These are phyloP conservation scores for Carpediemonas membranifera DNA, from an alignment of 78 protist genomes.

Conservation along the genomic window DNA sequence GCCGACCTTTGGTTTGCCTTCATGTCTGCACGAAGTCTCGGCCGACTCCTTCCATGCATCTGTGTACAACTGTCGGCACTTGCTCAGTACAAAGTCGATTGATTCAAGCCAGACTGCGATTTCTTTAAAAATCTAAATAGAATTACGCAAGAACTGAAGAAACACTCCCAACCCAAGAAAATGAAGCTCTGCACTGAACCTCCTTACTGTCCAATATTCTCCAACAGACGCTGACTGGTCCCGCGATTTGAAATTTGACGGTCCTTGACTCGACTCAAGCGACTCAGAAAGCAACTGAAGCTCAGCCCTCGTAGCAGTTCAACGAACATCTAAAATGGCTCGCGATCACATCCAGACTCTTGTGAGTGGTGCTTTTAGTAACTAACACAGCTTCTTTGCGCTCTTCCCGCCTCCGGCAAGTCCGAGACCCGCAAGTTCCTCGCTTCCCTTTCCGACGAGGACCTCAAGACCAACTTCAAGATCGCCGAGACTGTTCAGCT, in stretches of 20 bases:
- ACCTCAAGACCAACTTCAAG: not conserved
- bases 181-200: not conserved
- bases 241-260: not conserved
- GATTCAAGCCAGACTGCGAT: too few species aligned
- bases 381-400: not conserved
- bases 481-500: conserved; percentile 18
- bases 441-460: not conserved
- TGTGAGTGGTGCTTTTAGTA: not conserved
- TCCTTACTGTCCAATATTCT: not conserved
- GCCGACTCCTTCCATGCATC: too few species aligned
- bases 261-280: not conserved
- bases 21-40: too few species aligned
- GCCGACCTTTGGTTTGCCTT: too few species aligned
- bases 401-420: conserved; percentile 40
- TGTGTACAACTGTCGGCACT: too few species aligned
- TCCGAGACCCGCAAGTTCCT: conserved; percentile 24
- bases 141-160: too few species aligned
- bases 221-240: not conserved
- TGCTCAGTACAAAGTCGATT: too few species aligned
- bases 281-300: too few species aligned
- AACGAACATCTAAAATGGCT: not conserved
- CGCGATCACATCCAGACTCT: not conserved
- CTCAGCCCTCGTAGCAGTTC: too few species aligned
- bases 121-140: too few species aligned
- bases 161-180: too few species aligned